Percentiles rank a stretch among this genome's conserved stretches.
Evolutionary conservation across 2,329 filamentous ascomycete species (phyloP).

Genomic region (Alternaria sp.): DNA sequence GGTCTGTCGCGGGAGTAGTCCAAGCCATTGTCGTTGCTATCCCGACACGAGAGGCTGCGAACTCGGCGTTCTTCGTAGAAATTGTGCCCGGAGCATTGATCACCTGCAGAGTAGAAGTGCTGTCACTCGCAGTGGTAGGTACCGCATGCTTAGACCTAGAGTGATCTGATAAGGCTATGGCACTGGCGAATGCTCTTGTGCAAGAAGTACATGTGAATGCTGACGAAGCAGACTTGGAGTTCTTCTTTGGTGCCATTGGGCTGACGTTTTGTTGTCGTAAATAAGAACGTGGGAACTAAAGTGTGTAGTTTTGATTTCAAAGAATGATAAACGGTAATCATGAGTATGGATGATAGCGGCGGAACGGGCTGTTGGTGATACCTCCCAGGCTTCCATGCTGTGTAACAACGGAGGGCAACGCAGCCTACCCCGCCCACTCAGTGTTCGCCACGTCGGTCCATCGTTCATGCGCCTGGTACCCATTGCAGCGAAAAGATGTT

Average conservation of each 20-base stretch:
- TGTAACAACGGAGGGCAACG: neutral
- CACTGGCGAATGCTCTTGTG: neutral
- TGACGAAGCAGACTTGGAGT: neutral
- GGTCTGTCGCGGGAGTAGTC: neutral
- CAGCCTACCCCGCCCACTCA: neutral
- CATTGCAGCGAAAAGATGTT: too few relatives aligned
- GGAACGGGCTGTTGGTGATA: neutral
- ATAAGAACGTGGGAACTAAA: neutral
- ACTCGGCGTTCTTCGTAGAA: neutral
- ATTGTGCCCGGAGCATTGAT: neutral
- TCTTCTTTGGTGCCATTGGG: neutral
- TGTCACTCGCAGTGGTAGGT: neutral
- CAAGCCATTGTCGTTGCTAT: neutral
- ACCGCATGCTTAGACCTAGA: neutral
- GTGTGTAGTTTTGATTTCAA: too few relatives aligned
- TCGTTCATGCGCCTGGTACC: too few relatives aligned
- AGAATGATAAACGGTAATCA: neutral
- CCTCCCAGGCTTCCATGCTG: neutral
- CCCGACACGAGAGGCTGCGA: neutral
- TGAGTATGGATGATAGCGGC: neutral
- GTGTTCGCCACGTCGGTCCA: neutral
- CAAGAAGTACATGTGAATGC: neutral
- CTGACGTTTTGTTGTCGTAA: neutral
- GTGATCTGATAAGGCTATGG: neutral
- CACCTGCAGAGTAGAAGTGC: neutral